Percentiles rank a stretch among this genome's conserved stretches.
phyloP scores from a whole-genome alignment of 495 filamentous ascomycete genomes.

The Neurospora intermedia region DNA sequence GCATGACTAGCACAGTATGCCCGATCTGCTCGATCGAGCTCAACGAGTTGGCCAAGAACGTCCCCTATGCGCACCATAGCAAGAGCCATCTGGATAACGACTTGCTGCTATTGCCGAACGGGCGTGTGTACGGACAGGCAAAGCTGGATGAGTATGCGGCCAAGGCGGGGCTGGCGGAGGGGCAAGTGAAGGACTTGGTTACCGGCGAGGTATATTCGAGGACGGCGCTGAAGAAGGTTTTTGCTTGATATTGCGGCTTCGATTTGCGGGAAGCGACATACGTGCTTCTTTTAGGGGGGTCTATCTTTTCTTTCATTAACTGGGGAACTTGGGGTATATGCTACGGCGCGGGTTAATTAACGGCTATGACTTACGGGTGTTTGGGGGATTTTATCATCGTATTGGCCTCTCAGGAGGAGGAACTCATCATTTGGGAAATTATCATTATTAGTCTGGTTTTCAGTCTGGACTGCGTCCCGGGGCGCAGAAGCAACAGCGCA shows the following conservation, averaged over 20 bases:
- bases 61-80: constrained; percentile 89
- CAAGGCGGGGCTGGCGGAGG: constrained; percentile 54
- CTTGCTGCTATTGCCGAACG: constrained; percentile 77
- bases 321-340: neutral
- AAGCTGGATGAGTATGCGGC: constrained; percentile 63
- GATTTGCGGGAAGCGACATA: neutral
- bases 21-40: constrained; percentile 93
- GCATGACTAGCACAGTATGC: constrained; percentile 48
- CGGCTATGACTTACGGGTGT: neutral
- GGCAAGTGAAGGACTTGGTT: constrained; percentile 71
- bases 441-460: neutral
- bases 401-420: neutral
- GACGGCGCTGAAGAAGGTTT: constrained; percentile 72
- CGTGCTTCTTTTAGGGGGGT: neutral
- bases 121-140: constrained; percentile 69
- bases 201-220: constrained; percentile 55
- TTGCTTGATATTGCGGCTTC: constrained; percentile 28
- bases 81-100: constrained; percentile 84
- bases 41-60: constrained; percentile 75
- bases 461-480: neutral
- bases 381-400: neutral
- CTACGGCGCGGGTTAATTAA: neutral
- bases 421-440: neutral
- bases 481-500: neutral
- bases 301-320: neutral